These are phyloP conservation scores for Thelonectria blattea DNA, from an alignment of 2,329 filamentous ascomycete genomes.

Conservation along the genomic window DNA sequence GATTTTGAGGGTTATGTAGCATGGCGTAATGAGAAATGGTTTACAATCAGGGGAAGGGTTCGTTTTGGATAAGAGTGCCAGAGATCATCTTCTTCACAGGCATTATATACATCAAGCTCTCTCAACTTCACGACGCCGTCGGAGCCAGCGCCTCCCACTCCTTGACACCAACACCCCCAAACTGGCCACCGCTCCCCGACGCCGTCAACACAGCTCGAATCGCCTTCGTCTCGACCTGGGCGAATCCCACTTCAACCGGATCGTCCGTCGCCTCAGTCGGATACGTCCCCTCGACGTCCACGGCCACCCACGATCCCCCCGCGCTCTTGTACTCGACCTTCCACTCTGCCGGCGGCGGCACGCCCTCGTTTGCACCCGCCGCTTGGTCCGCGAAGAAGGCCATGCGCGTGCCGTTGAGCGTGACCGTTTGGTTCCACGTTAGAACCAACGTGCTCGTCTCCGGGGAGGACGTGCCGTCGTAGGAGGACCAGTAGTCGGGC, in stretches of 20 bases:
- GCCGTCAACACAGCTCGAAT: conserved; percentile 2
- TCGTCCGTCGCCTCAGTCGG: conserved; percentile 9
- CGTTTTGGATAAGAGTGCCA: neutral
- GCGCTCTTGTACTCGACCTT: conserved; percentile 6
- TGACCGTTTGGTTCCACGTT: conserved; percentile 39
- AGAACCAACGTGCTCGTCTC: conserved; percentile 40
- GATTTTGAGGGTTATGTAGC: conserved; percentile 8
- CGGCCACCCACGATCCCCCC: neutral
- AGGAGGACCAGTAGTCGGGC: conserved; percentile 47
- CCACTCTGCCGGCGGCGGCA: conserved; percentile 35
- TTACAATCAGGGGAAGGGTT: neutral
- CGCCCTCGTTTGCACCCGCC: conserved; percentile 38
- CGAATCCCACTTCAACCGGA: conserved; percentile 1
- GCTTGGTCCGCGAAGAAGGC: conserved; percentile 42
- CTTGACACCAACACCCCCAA: conserved; percentile 8
- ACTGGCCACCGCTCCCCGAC: neutral
- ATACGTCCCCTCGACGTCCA: neutral
- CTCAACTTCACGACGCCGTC: neutral
- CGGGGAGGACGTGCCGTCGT: conserved; percentile 40
- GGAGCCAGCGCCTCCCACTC: conserved; percentile 10
- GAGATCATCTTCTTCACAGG: no score
- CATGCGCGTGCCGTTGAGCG: conserved; percentile 40
- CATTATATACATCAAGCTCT: no score
- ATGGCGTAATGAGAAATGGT: conserved; percentile 13
- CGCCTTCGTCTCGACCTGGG: conserved; percentile 3